A percentile compares a stretch with the other conserved stretches of the same genome.
phyloP scores from a whole-genome alignment of 2,329 filamentous ascomycete genomes.

The Diaporthe velutina region DNA sequence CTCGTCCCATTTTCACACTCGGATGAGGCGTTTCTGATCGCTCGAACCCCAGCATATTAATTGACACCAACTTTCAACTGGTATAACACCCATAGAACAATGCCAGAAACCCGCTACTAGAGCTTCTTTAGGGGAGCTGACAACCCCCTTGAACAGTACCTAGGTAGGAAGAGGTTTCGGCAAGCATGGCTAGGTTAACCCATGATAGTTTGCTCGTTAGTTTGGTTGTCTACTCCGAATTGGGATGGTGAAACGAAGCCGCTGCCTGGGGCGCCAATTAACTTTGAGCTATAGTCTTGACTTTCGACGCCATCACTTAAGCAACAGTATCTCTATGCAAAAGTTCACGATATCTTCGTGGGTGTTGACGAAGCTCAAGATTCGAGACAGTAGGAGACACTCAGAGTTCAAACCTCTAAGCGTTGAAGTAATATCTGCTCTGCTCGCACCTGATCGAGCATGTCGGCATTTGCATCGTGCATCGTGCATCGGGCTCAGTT shows the following conservation, averaged over 20 bases:
- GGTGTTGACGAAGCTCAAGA: not conserved
- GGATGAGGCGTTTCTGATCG: not conserved
- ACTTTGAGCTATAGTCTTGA: not conserved
- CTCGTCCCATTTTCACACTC: not conserved
- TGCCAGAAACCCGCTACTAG: slow-evolving; percentile 11
- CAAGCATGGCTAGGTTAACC: not conserved
- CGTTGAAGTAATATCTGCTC: not conserved
- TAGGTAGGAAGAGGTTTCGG: not conserved
- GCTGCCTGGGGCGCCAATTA: not conserved
- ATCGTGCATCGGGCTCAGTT: not conserved
- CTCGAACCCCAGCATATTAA: not conserved
- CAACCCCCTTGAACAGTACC: not conserved
- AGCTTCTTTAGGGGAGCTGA: slow-evolving; percentile 5
- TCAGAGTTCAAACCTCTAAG: not conserved
- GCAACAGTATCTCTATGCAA: not conserved
- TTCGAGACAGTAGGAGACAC: not conserved
- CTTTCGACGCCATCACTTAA: not conserved
- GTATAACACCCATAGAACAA: not conserved
- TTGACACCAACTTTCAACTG: not conserved
- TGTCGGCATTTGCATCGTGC: not conserved
- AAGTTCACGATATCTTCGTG: not conserved
- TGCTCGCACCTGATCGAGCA: not conserved
- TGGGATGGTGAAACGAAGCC: slow-evolving; percentile 11
- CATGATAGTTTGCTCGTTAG: not conserved
- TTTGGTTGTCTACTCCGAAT: slow-evolving; percentile 8